Conservation (phyloP, 2,329 filamentous ascomycete genomes). For the Niveomyces coronatus region DNA sequence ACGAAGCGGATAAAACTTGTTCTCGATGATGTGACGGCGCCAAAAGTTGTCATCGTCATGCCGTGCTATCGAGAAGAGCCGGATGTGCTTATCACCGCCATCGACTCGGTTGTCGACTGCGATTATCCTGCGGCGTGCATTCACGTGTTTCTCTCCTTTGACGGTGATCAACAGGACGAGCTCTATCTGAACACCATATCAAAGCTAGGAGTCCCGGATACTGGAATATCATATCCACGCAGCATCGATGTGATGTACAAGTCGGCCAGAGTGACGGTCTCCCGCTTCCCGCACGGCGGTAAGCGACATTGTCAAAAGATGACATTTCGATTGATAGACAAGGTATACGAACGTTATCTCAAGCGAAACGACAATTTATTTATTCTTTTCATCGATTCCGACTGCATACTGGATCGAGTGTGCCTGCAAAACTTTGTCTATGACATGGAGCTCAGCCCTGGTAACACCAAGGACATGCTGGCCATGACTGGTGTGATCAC, state of each 20-base stretch:
- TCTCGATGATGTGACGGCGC: slow-evolving; percentile 74
- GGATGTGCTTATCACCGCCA: slow-evolving; percentile 69
- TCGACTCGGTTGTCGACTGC: slow-evolving; percentile 86
- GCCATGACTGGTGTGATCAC: slow-evolving; percentile 98
- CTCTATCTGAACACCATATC: slow-evolving; percentile 80
- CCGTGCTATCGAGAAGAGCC: slow-evolving; percentile 91
- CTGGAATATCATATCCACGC: slow-evolving; percentile 67
- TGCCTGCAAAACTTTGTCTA: slow-evolving; percentile 98
- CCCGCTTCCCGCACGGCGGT: slow-evolving; percentile 83
- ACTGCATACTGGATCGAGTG: slow-evolving; percentile 83
- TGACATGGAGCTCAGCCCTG: slow-evolving; percentile 95
- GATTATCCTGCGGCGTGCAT: slow-evolving; percentile 89
- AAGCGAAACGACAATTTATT: slow-evolving; percentile 86
- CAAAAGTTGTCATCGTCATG: slow-evolving; percentile 94
- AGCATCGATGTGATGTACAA: slow-evolving; percentile 87
- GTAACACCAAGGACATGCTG: slow-evolving; percentile 84
- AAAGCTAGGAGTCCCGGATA: slow-evolving; percentile 70
- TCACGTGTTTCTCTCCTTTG: slow-evolving; percentile 91
- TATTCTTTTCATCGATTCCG: slow-evolving; percentile 93
- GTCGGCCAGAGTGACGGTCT: slow-evolving; percentile 76
- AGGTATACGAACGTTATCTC: slow-evolving; percentile 79
- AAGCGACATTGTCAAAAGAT: slow-evolving; percentile 90
- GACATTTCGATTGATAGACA: slow-evolving; percentile 88
- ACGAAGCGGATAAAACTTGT: slow-evolving; percentile 73
- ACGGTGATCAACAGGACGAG: slow-evolving; percentile 81